Conservation (phyloP, 2,329 filamentous ascomycete genomes). For the Epichloe coenophiala region DNA sequence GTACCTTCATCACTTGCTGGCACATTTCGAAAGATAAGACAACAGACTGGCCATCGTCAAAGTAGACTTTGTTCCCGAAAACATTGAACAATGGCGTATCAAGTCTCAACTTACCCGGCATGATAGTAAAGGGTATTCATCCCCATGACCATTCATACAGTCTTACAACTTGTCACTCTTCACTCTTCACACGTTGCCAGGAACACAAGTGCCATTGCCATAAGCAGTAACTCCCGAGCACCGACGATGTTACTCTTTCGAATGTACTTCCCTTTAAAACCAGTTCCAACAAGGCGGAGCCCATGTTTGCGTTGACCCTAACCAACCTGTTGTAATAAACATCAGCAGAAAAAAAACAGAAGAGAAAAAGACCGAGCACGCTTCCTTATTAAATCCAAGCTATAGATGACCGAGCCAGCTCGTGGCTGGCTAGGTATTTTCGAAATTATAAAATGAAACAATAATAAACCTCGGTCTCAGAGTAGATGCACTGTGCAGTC, state of each 20-base stretch:
- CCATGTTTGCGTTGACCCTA: background rate
- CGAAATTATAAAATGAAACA: background rate
- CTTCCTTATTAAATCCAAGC: background rate
- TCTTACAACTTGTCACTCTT: too few species aligned
- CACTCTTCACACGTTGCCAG: too few species aligned
- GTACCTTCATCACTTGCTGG: too few species aligned
- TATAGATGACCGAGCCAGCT: background rate
- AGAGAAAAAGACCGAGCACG: background rate
- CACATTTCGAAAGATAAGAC: too few species aligned
- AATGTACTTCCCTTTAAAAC: background rate
- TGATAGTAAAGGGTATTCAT: too few species aligned
- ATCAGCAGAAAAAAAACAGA: background rate
- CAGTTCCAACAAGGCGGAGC: background rate
- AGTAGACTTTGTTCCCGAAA: too few species aligned
- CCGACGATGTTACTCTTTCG: background rate
- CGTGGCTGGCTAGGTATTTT: background rate
- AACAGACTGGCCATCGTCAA: too few species aligned
- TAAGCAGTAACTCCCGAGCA: background rate
- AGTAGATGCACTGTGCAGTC: background rate
- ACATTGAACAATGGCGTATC: too few species aligned
- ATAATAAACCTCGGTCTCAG: background rate
- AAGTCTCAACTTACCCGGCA: too few species aligned
- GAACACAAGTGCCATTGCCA: background rate
- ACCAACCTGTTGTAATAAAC: background rate
- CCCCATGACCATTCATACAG: too few species aligned